Percentiles rank a stretch among this genome's conserved stretches.
Conservation (phyloP, 352 stramenopile genomes). For the Globisporangium mamillatum region DNA sequence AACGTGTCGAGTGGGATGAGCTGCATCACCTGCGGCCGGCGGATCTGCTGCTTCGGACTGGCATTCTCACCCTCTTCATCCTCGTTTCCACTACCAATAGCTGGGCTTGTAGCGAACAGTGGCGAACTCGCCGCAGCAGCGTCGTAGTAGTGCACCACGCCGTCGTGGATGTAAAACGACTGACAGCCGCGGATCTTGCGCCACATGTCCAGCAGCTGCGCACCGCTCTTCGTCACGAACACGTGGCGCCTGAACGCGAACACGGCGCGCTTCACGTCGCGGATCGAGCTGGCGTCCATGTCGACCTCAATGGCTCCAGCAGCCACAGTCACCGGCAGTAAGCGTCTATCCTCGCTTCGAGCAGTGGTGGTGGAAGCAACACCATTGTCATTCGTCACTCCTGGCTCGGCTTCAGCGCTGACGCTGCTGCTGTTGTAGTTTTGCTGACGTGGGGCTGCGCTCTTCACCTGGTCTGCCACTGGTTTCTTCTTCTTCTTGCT, state of each 20-base stretch:
- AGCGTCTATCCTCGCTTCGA: neutral
- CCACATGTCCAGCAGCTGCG: conserved; percentile 31
- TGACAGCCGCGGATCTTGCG: conserved; percentile 23
- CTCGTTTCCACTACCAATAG: conserved; percentile 12
- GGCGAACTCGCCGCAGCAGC: neutral
- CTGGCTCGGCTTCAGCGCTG: neutral
- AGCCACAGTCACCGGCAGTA: conserved; percentile 5
- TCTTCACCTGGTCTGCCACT: neutral
- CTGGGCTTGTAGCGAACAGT: neutral
- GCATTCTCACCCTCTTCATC: neutral
- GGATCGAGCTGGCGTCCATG: conserved; percentile 7
- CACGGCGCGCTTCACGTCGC: conserved; percentile 18
- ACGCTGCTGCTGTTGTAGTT: conserved; percentile 3
- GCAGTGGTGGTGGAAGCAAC: conserved; percentile 10
- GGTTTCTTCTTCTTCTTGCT: neutral
- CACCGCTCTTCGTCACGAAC: conserved; percentile 5
- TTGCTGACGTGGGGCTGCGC: neutral
- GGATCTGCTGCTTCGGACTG: too few species aligned
- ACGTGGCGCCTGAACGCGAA: conserved; percentile 27
- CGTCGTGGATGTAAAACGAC: conserved; percentile 26
- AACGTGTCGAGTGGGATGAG: conserved; percentile 36
- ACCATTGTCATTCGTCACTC: conserved; percentile 4
- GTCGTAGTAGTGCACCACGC: conserved; percentile 2
- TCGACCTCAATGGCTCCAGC: conserved; percentile 7
- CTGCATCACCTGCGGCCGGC: conserved; percentile 26